Evolutionary conservation across 148 eudicot species (phyloP), one percentile per base, ranked within the genome.

Genomic region (Fagopyrum tataricum): DNA sequence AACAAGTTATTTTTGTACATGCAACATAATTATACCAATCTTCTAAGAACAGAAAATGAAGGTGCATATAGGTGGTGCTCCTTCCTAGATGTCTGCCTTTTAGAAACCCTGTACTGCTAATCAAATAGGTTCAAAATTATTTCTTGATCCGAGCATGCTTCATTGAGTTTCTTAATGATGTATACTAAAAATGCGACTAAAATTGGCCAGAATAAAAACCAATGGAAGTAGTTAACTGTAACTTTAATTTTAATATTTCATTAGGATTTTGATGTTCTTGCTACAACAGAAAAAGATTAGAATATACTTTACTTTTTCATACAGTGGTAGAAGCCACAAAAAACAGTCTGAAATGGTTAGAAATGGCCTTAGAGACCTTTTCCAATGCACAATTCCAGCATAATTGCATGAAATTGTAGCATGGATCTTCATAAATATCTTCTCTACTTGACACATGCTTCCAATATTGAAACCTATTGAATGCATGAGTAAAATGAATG

Each of bases 231-330:
- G 14, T 9, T 14, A 21, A 58, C 64, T 21, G 15, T 49, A 2
- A 14, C n/a, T 23, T 23, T 20, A 21, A 13, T 23, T 23, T 2
- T 23, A 23, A 20, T 4, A 56, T 20, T 23, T 7, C 37, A 23
- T 21, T 23, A 58, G 64, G 9, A 58, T 58, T 21, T 58, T 58
- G 64, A 58, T 58, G n/a, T 58, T 58, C 14, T 23, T 58, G 64
- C 37, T 58, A 13, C 13, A 18, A 53, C 24, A 18, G 59, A 53
- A 53, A 53, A 53, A n/a, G 24, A n/a, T 53, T 18, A 4, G 9
- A n/a, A 18, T 18, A 20, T n/a, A 53, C 5, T 10, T 53, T 53
- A 53, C 24, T 53, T n/a, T n/a, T 10, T 18, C 59, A n/a, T n/a
- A n/a, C 20, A 24, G 24, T 4, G 1, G 59, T n/a, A 21, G 10